These are phyloP conservation scores for Escovopsis sp. DNA, from an alignment of 2,329 filamentous ascomycete genomes.

Conservation along the genomic window DNA sequence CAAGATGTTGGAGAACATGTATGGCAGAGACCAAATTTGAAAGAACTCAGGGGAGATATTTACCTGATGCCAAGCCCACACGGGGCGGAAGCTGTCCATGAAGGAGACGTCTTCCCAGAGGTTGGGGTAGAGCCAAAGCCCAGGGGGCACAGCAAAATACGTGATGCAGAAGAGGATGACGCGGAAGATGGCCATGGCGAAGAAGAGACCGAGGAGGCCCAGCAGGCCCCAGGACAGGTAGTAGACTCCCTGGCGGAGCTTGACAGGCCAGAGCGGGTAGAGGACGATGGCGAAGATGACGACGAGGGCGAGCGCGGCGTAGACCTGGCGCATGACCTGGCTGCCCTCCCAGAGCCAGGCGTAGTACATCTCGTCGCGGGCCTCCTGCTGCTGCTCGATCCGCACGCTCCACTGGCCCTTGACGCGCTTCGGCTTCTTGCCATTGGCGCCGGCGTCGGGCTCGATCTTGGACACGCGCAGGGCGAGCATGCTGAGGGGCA, in stretches of 20 bases:
- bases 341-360: conserved; percentile 92
- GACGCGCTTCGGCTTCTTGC: conserved; percentile 69
- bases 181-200: conserved; percentile 93
- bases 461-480: conserved; percentile 68
- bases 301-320: conserved; percentile 68
- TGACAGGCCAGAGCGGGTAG: conserved; percentile 91
- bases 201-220: conserved; percentile 81
- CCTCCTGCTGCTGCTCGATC: conserved; percentile 92
- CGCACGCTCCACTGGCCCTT: conserved; percentile 95
- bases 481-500: conserved; percentile 86
- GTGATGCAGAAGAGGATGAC: conserved; percentile 89
- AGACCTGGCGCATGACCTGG: conserved; percentile 86
- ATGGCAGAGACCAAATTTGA: too few species aligned
- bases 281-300: conserved; percentile 79
- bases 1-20: too few species aligned
- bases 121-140: conserved; percentile 97
- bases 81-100: conserved; percentile 86
- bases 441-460: conserved; percentile 45
- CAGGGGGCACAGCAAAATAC: conserved; percentile 69
- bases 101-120: conserved; percentile 98
- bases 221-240: conserved; percentile 92
- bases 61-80: conserved; percentile 98
- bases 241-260: conserved; percentile 86
- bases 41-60: conserved; percentile 13
- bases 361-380: conserved; percentile 77